A percentile compares a stretch with the other conserved stretches of the same genome.
phyloP scores from a whole-genome alignment of 129 eudicot genomes.

The Escallonia rubra region DNA sequence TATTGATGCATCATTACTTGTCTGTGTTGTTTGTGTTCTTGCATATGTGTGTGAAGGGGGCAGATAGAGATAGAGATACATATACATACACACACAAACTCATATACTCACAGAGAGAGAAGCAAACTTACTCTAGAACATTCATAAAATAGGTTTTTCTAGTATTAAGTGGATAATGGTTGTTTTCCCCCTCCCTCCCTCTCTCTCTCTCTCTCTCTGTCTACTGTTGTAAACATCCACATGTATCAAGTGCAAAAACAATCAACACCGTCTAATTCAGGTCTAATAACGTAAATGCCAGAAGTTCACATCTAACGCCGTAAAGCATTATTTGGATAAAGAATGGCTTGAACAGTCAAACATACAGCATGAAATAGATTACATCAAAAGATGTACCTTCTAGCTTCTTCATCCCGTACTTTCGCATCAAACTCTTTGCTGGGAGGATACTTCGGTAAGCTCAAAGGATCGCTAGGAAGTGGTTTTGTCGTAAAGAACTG shows the following conservation, averaged over 20 bases:
- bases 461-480: slow-evolving; percentile 79
- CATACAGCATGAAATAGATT: neutral
- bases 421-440: slow-evolving; percentile 88
- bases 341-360: neutral
- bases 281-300: neutral
- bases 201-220: too few species aligned
- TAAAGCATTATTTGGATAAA: neutral
- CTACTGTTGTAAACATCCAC: neutral
- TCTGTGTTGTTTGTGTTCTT: too few species aligned
- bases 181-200: too few species aligned
- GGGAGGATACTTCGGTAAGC: slow-evolving; percentile 86
- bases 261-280: neutral
- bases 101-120: too few species aligned
- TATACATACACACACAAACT: too few species aligned
- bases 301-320: neutral
- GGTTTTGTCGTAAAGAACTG: slow-evolving; percentile 80
- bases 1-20: too few species aligned
- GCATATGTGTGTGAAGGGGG: too few species aligned
- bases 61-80: too few species aligned
- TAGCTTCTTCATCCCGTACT: slow-evolving; percentile 77
- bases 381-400: slow-evolving; percentile 43
- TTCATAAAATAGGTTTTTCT: too few species aligned
- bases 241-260: neutral
- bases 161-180: too few species aligned
- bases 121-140: too few species aligned